Conservation (phyloP, 352 stramenopile species). For the Globisporangium splendens region DNA sequence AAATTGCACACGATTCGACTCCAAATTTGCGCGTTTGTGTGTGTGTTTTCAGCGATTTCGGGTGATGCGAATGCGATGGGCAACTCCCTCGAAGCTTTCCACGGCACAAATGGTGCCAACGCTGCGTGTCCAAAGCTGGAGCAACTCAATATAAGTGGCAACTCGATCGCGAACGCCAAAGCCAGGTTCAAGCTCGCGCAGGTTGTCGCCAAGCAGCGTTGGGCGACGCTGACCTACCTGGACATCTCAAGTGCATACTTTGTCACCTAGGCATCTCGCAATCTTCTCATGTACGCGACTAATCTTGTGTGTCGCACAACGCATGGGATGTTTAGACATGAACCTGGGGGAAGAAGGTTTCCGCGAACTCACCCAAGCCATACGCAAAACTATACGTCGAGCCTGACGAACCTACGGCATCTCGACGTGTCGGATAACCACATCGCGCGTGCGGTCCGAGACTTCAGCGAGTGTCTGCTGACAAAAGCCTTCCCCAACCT, state of each 20-base stretch:
- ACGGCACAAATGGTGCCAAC: neutral
- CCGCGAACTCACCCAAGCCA: constrained; percentile 8
- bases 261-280: neutral
- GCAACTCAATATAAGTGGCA: constrained; percentile 23
- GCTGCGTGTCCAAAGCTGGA: constrained; percentile 17
- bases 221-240: constrained; percentile 18
- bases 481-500: constrained; percentile 17
- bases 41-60: constrained; percentile 18
- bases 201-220: constrained; percentile 14
- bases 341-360: constrained; percentile 24
- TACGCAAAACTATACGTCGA: too few relatives aligned
- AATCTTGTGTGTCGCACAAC: neutral
- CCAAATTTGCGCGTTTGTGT: neutral
- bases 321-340: constrained; percentile 19
- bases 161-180: constrained; percentile 20
- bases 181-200: constrained; percentile 14
- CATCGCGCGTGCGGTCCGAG: constrained; percentile 22
- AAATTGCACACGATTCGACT: too few relatives aligned
- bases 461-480: constrained; percentile 20
- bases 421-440: constrained; percentile 36
- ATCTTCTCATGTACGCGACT: neutral
- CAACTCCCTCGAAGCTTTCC: constrained; percentile 20
- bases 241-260: constrained; percentile 26
- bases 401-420: constrained; percentile 9
- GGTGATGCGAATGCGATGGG: constrained; percentile 20